Percentiles rank a stretch among this genome's conserved stretches.
These are phyloP conservation scores for Lactarius deliciosus DNA, from an alignment of 768 basidiomycete genomes.

Conservation along the genomic window DNA sequence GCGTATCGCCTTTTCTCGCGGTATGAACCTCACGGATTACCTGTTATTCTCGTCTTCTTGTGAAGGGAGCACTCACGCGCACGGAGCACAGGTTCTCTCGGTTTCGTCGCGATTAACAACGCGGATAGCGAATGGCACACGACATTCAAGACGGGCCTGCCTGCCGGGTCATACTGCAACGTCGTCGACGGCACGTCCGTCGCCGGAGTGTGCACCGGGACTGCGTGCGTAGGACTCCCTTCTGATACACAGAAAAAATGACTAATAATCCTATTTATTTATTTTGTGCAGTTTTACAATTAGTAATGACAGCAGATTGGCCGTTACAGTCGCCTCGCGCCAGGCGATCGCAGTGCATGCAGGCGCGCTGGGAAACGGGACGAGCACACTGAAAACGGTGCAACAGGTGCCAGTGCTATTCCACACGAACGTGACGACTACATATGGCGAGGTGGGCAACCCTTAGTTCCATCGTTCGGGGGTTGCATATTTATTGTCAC, in stretches of 20 bases:
- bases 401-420: slow-evolving; percentile 35
- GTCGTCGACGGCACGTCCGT: slow-evolving; percentile 51
- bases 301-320: slow-evolving; percentile 28
- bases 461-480: neutral
- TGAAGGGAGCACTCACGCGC: neutral
- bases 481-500: neutral
- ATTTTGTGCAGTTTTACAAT: slow-evolving; percentile 27
- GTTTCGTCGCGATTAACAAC: slow-evolving; percentile 71
- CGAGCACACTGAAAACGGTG: neutral
- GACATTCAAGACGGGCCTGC: slow-evolving; percentile 57
- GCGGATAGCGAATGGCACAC: slow-evolving; percentile 53
- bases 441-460: slow-evolving; percentile 51
- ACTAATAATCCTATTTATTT: neutral
- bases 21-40: slow-evolving; percentile 36
- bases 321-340: slow-evolving; percentile 31
- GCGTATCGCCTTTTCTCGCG: slow-evolving; percentile 68
- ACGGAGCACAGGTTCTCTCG: slow-evolving; percentile 44
- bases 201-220: slow-evolving; percentile 49
- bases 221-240: slow-evolving; percentile 39
- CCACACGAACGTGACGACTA: slow-evolving; percentile 54
- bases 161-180: slow-evolving; percentile 63
- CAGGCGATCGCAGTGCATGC: slow-evolving; percentile 34
- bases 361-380: slow-evolving; percentile 19
- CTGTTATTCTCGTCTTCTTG: no score
- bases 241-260: neutral